Percentiles rank a stretch among this genome's conserved stretches.
Conservation (phyloP, 2,329 filamentous ascomycete species). For the Cordyceps cateniannulata region DNA sequence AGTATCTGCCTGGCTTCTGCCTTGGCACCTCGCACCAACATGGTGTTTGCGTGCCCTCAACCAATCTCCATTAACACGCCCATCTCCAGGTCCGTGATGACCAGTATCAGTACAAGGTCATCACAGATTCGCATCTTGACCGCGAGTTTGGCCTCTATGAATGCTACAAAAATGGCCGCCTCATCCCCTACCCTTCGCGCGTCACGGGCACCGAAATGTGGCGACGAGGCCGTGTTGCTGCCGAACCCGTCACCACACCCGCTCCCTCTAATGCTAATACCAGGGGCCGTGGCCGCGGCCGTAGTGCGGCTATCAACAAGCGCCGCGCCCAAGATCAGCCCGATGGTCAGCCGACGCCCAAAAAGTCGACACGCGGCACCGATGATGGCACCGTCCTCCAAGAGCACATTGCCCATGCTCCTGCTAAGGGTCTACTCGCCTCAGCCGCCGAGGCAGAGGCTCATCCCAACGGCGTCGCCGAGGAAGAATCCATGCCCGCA, state of each 20-base stretch:
- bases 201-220: conserved; percentile 38
- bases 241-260: conserved; percentile 30
- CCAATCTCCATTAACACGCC: conserved; percentile 14
- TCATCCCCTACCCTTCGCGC: conserved; percentile 40
- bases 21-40: conserved; percentile 12
- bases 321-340: conserved; percentile 44
- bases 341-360: conserved; percentile 43
- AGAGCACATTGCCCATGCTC: conserved; percentile 24
- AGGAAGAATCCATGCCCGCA: conserved; percentile 30
- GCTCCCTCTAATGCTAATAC: conserved; percentile 20
- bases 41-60: conserved; percentile 11
- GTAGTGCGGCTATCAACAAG: conserved; percentile 32
- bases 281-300: conserved; percentile 28
- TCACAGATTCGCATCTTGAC: conserved; percentile 38
- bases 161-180: conserved; percentile 32
- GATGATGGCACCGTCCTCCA: conserved; percentile 23
- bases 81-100: conserved; percentile 33
- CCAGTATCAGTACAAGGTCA: conserved; percentile 38
- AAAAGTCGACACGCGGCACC: conserved; percentile 36
- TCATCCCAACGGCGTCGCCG: conserved; percentile 27
- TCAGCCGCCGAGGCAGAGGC: conserved; percentile 31
- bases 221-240: conserved; percentile 29
- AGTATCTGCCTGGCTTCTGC: conserved; percentile 23
- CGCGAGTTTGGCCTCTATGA: conserved; percentile 37
- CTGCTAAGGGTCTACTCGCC: conserved; percentile 33